Base-by-base conservation (phyloP, 345 rosid genomes). In the Stellera chamaejasme region DNA sequence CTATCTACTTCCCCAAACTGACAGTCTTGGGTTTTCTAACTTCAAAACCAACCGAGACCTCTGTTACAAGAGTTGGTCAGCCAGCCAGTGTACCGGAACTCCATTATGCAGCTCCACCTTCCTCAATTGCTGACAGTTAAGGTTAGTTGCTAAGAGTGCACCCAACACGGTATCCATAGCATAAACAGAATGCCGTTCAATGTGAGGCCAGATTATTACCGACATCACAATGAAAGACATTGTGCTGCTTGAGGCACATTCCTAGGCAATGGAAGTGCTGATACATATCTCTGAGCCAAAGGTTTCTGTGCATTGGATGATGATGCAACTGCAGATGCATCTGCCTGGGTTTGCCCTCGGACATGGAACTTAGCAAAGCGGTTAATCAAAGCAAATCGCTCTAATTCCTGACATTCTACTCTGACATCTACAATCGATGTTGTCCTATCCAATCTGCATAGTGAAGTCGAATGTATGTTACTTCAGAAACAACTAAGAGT, bases 331-430 rank as follows among this genome's bases (percentile, higher is more conserved):
- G 70, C 82, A 13, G 79, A 48, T 32, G 52, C 26, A 64, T 68
- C 82, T 50, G 67, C 72, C 56, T 66, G 85, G 48, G 67, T 70
- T 58, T 66, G 85, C 25, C 65, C 81, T 59, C 83, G 79, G 59
- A 71, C 73, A 69, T 89, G 97, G 66, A 83, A 89, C 80, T 71
- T 83, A n/a, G 97, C 94, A 65, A 89, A 89, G 9, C 97, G 88
- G 69, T 89, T 89, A 62, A 85, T 83, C 66, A 85, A 81, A 27
- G 85, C 70, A 73, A 72, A 79, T 64, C 74, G 80, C 69, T 85
- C 97, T 71, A 85, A 45, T 50, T 89, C 97, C 63, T 80, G 85
- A 43, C 73, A 78, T 76, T 89, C 97, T 63, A 80, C 64, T 69
- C 72, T 73, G 66, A 89, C 42, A 66, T 85, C 89, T 27, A 71